Base-by-base conservation (phyloP, 306 rosid genomes). In the Prunus davidiana region DNA sequence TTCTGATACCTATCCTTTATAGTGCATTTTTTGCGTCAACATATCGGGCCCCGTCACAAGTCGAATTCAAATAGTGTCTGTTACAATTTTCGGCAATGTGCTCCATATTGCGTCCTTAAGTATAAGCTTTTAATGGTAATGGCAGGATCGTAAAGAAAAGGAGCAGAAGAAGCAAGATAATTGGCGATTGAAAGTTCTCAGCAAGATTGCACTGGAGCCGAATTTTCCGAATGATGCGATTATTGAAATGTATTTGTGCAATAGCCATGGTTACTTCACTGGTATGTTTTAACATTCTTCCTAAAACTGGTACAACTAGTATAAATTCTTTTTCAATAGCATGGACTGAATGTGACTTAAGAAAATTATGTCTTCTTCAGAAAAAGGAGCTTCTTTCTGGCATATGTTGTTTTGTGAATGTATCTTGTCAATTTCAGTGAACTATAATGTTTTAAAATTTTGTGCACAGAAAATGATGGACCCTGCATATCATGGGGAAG, bases 181-280 rank as follows among this genome's bases (percentile, higher is more conserved):
- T 52, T 89, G 97, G 98, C 80, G 78, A 27, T 19, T 67, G 67
- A 92, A 81, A 86, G 84, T 90, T 76, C 84, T 89, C 75, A 64
- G 80, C 71, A 92, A 88, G 87, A 95, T 95, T 76, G 86, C 87
- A 3, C 55, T 72, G 82, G 93, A 87, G 82, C 89, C 89, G 25
- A 82, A 92, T 63, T 95, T 90, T 79, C 96, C 97, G 30, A 90
- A 82, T 43, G 73, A 71, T 72, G 88, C 87, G 79, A 85, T 95
- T 67, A 84, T 90, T 84, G 76, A 86, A 69, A 89, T 95, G 88
- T 95, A 89, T 73, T 57, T 89, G 73, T 79, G 92, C 81, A 78
- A 81, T 71, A 82, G 83, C 84, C 85, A 90, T 82, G 89, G 93
- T 77, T 77, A 63, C 66, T 82, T 87, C 73, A 75, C 82, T 55